phyloP scores from a whole-genome alignment of 495 filamentous ascomycete species.

The Hypoxylon lienhwacheense region DNA sequence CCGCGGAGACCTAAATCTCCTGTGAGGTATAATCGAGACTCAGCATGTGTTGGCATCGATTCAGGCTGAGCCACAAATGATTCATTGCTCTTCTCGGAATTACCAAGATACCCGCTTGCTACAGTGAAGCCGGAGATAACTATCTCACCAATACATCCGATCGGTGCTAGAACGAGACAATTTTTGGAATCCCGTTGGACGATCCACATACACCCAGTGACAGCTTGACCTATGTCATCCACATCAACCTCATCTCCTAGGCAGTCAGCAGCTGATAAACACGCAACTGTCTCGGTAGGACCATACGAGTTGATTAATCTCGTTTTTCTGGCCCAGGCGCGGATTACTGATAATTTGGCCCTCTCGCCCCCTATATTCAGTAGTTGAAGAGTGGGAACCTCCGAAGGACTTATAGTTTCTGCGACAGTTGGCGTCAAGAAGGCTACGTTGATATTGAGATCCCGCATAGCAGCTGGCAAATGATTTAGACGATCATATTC shows the following conservation, averaged over 20 bases:
- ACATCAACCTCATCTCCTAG: no score
- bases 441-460: background rate
- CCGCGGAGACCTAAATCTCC: conserved; percentile 60
- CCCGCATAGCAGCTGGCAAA: conserved; percentile 3
- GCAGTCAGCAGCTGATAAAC: no score
- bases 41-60: conserved; percentile 27
- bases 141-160: conserved; percentile 53
- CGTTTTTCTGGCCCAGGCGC: no score
- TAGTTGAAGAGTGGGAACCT: conserved; percentile 17
- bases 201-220: conserved; percentile 7
- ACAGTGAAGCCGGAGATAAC: conserved; percentile 49
- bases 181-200: conserved; percentile 46
- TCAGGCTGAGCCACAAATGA: conserved; percentile 41
- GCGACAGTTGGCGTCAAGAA: conserved; percentile 56
- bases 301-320: no score
- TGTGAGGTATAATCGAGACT: conserved; percentile 48
- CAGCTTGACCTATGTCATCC: background rate
- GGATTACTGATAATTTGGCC: no score
- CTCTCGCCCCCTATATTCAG: conserved; percentile 7
- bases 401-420: conserved; percentile 16
- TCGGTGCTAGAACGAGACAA: conserved; percentile 49
- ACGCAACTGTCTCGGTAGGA: no score
- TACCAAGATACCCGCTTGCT: conserved; percentile 48
- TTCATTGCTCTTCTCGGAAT: conserved; percentile 39
- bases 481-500: conserved; percentile 39